Evolutionary conservation across 139 green algal species (phyloP), one percentile per base, ranked within the genome.

Genomic region (Nannochloris sp.): DNA sequence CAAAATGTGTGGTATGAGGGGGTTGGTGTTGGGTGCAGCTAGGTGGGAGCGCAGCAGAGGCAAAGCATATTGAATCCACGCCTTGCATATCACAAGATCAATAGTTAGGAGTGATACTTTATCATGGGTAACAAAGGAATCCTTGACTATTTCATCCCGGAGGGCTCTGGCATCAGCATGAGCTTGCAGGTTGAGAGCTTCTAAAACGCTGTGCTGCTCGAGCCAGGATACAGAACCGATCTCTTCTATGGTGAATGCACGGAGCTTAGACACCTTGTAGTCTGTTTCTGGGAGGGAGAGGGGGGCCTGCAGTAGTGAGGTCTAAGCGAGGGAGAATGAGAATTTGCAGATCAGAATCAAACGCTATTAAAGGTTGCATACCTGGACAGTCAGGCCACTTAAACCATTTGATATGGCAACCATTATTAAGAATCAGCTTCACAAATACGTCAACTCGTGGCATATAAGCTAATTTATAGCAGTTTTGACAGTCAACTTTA

Each of bases 131-230:
- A 92, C 72, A 37, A 95, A 72, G 33, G 81, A 60, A 64, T 93
- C 85, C 48, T 90, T 80, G 0, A 96, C 82, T 69, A 90, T 95
- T 71, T 96, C 90, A 55, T 96, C 85, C 14, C 80, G 81, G 61
- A 90, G 80, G 0, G 54, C 73, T 36, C 77, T 59, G 0, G 83
- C 89, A 57, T 95, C 92, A 45, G 85, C 67, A 61, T 96, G 90
- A 2, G 90, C 87, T 84, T 93, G 80, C 54, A 67, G 44, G 51
- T 89, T 90, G 25, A 93, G 81, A 45, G 67, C 56, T 33, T 85
- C 72, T 12, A 93, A 61, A 15, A 19, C 44, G 0, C 84, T 60
- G 19, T 84, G 81, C 79, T 91, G 84, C 25, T 72, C 42, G 33
- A 83, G 38, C 83, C 83, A 93, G 37, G 70, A 70, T 4, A 44